Evolutionary conservation across 2,329 filamentous ascomycete genomes (phyloP).

Genomic region (Paraphaeosphaeria sporulosa): DNA sequence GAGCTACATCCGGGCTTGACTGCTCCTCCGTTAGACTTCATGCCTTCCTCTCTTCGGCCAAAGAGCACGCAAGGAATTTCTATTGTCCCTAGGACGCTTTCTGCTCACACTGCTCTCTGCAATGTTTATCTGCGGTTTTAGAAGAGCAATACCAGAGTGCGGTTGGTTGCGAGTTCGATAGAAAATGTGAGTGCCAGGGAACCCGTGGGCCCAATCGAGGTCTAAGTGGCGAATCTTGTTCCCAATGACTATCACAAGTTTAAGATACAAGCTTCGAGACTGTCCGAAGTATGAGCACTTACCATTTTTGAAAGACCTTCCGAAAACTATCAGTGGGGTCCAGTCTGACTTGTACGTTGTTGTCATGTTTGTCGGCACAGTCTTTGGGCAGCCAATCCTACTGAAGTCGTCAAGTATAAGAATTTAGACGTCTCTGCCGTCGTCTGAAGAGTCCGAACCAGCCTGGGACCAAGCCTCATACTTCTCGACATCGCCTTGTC

Average conservation of each 20-base stretch:
- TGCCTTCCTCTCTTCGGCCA: not conserved
- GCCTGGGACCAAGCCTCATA: not conserved
- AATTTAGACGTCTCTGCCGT: not conserved
- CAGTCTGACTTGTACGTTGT: not conserved
- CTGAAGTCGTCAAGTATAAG: not conserved
- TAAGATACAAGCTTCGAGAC: not conserved
- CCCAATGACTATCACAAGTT: not conserved
- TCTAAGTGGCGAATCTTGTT: constrained; percentile 3
- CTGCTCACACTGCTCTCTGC: not conserved
- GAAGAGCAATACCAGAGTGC: constrained; percentile 8
- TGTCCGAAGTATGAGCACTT: not conserved
- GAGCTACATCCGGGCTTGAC: not conserved
- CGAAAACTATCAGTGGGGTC: not conserved
- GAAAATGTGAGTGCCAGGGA: constrained; percentile 17
- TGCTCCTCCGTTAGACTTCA: not conserved
- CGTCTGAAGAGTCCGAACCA: not conserved
- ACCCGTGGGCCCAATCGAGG: constrained; percentile 12
- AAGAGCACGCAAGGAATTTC: not conserved
- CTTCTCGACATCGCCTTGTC: not conserved
- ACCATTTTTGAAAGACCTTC: not conserved
- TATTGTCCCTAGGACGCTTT: not conserved
- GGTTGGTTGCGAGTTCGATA: constrained; percentile 10
- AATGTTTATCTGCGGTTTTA: constrained; percentile 6
- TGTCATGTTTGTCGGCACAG: not conserved
- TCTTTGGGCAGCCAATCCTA: not conserved